Evolutionary conservation across 2,329 filamentous ascomycete species (phyloP), one percentile per base, ranked within the genome.

Genomic region (Lasiodiplodia sp.): DNA sequence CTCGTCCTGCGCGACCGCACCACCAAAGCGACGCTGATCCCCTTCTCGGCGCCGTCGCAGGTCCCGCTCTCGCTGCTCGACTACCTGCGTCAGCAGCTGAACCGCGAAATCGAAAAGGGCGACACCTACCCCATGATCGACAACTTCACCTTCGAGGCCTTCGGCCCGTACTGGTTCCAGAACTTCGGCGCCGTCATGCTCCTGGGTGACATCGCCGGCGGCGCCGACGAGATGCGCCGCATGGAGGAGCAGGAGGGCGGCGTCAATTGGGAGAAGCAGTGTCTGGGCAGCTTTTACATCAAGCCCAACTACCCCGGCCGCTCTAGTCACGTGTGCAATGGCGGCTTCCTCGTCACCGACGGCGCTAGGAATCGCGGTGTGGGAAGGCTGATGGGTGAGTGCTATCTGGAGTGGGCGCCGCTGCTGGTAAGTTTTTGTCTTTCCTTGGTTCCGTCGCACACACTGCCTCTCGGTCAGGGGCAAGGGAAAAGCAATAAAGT

Each of bases 261-360:
- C 6, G 16, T 47, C 72, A 92, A 95, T 79, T 97, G 94, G 93
- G 87, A 89, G 72, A 90, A 89, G 75, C 86, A 91, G 74, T 97
- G 93, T 75, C 83, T 97, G 53, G 94, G 94, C 68, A 96, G 92
- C 81, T 97, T 97, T 81, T 96, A 96, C 81, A 92, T 97, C 85
- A 94, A 96, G 82, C 93, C 94, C 58, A 97, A 97, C 80, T 97
- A 97, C 78, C 93, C 94, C 0, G 94, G 94, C 58, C 87, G 94
- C 69, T 96, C 92, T 81, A 96, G 92, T 79, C 94, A 97, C 83
- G 88, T 97, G 63, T 97, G 93, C 83, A 88, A 91, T 86, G 81
- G 81, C n/a, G 82, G 82, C 6, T 86, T 85, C 70, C 72, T 85
- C 57, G 83, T 85, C 70, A 84, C 83, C 4, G 80, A 84, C 69